phyloP scores from a whole-genome alignment of 768 basidiomycete species.

The Termitomyces sp. region DNA sequence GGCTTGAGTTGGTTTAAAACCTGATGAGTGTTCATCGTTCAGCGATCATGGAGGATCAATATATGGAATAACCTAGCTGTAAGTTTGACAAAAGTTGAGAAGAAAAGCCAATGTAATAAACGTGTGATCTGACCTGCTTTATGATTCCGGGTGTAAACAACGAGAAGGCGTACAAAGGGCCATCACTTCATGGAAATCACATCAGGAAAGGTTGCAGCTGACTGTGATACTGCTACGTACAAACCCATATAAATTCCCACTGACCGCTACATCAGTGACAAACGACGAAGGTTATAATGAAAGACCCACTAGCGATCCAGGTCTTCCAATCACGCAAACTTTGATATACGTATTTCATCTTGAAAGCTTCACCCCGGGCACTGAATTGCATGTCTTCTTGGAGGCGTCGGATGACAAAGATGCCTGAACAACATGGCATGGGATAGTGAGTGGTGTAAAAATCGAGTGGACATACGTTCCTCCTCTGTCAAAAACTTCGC shows the following conservation, averaged over 20 bases:
- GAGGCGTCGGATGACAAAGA: slow-evolving; percentile 59
- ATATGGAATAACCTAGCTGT: slow-evolving; percentile 27
- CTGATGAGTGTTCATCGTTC: slow-evolving; percentile 20
- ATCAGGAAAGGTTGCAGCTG: not conserved
- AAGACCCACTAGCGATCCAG: slow-evolving; percentile 54
- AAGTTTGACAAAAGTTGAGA: not conserved
- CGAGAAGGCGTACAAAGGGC: slow-evolving; percentile 47
- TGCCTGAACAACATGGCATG: slow-evolving; percentile 30
- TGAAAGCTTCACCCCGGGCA: slow-evolving; percentile 55
- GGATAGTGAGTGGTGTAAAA: not conserved
- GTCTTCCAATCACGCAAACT: slow-evolving; percentile 71
- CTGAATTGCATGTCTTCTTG: slow-evolving; percentile 62
- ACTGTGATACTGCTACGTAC: slow-evolving; percentile 26
- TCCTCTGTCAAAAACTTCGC: slow-evolving; percentile 63
- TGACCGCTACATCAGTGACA: slow-evolving; percentile 15
- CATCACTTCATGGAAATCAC: slow-evolving; percentile 33
- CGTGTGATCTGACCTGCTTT: slow-evolving; percentile 37
- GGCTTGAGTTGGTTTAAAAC: slow-evolving; percentile 58
- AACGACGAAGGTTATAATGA: not conserved
- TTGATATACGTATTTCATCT: slow-evolving; percentile 50
- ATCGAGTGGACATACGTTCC: slow-evolving; percentile 40
- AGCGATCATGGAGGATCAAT: not conserved
- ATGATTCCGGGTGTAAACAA: slow-evolving; percentile 53
- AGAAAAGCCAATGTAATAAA: not conserved
- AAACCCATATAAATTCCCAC: slow-evolving; percentile 73